Evolutionary conservation across 2,329 filamentous ascomycete species (phyloP).

Genomic region (Cercospora berteroae): DNA sequence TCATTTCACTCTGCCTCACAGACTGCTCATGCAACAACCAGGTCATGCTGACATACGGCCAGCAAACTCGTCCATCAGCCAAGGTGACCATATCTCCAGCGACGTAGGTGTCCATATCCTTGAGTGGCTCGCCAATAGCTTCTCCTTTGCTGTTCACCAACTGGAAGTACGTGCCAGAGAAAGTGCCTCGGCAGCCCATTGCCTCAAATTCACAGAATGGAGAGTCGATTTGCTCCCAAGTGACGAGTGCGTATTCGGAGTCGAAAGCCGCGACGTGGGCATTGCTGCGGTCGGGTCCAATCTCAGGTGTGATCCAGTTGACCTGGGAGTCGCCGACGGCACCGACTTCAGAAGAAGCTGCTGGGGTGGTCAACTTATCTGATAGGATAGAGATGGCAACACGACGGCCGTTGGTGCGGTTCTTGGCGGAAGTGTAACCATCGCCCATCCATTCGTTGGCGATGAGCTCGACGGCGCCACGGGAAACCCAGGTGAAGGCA

Average conservation of each 20-base stretch:
- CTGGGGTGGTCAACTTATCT: conserved; percentile 56
- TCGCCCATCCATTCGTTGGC: conserved; percentile 58
- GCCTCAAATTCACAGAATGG: conserved; percentile 57
- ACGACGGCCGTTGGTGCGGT: conserved; percentile 59
- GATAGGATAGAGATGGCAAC: conserved; percentile 58
- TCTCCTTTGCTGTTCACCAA: conserved; percentile 53
- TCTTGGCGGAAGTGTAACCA: conserved; percentile 53
- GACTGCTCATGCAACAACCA: conserved; percentile 47
- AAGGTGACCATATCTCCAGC: conserved; percentile 63
- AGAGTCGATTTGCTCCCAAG: conserved; percentile 60
- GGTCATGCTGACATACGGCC: conserved; percentile 59
- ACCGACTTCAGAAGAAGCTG: conserved; percentile 57
- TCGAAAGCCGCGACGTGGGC: conserved; percentile 59
- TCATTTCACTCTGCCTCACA: conserved; percentile 23
- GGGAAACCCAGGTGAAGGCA: conserved; percentile 63
- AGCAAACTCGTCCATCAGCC: conserved; percentile 59
- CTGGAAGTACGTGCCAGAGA: conserved; percentile 60
- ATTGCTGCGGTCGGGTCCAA: conserved; percentile 55
- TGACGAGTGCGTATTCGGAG: conserved; percentile 53
- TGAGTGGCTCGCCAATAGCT: conserved; percentile 53
- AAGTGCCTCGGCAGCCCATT: conserved; percentile 60
- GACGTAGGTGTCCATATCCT: conserved; percentile 55
- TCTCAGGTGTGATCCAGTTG: conserved; percentile 55
- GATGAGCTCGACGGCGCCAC: conserved; percentile 56
- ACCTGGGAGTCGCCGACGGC: conserved; percentile 57